Base-by-base conservation (phyloP, 176 grass and related monocot species). In the Rhipidocladum racemiflorum region DNA sequence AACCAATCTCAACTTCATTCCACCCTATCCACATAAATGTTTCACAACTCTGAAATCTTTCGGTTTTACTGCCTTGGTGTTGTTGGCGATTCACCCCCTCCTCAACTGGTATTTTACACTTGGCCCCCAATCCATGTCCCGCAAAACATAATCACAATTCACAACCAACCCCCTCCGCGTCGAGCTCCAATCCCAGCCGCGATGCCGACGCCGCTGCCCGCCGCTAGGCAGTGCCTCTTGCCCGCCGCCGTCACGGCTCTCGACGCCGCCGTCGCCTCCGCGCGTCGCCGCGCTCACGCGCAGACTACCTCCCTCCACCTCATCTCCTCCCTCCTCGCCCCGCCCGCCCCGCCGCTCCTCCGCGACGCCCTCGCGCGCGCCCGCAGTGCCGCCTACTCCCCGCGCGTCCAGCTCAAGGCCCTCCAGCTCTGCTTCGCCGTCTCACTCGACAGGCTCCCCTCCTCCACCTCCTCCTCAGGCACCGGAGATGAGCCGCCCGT, bases 271-370 rank as follows among this genome's bases (percentile, higher is more conserved):
- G 81, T 80, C n/a, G 81, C 7, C 5, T 67, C 76, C 61, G 87
- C 87, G 6, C 87, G 69, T 50, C 81, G 81, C 17, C 63, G 87
- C 8, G 49, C 69, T 18, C 90, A 94, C 83, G 92, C 88, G 1
- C 95, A 97, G 84, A 97, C 95, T 23, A 94, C 90, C 50, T 97
- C 95, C 1, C 92, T 97, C 53, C 95, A 97, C 92, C 91, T 83
- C 88, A 87, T 76, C 79, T 77, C 72, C 61, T 92, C 65, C 60
- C 89, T 87, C 53, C 90, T 67, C 76, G 85, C 60, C 40, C 91
- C 49, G 35, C 4, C 66, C 55, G 50, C 48, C 16, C 83, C 48
- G 61, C 88, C 77, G 66, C 68, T 97, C 18, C 88, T 97, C 40
- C 91, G 90, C 8, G 92, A 97, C 84, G 94, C 94, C 2, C 90